Conservation (phyloP, 2,329 filamentous ascomycete genomes). For the Seiridium cupressi region DNA sequence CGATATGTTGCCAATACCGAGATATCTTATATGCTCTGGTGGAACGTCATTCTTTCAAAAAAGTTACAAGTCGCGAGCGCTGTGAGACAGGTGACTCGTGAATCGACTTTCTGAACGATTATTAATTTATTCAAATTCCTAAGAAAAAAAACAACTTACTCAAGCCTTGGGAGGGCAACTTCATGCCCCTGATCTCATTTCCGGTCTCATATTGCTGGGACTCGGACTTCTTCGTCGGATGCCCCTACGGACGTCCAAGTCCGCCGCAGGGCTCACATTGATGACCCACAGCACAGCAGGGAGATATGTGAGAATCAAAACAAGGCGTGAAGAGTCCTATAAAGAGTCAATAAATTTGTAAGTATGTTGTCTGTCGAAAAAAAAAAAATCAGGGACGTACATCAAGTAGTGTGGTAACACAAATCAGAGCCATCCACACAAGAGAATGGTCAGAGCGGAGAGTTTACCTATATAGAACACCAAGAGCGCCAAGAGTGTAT, state of each 20-base stretch:
- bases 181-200: neutral
- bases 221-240: neutral
- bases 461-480: neutral
- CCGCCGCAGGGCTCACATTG: neutral
- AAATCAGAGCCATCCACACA: neutral
- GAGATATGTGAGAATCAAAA: neutral
- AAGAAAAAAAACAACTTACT: neutral
- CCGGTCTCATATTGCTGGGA: neutral
- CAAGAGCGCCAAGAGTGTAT: neutral
- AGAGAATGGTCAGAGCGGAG: neutral
- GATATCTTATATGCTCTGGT: too few species aligned
- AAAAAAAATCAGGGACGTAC: neutral
- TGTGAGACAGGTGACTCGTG: neutral
- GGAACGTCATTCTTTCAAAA: too few species aligned
- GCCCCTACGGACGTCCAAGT: neutral
- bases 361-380: neutral
- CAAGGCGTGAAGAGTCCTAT: neutral
- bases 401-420: too few species aligned
- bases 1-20: too few species aligned
- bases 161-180: neutral
- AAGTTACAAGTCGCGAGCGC: too few species aligned
- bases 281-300: neutral
- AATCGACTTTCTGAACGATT: neutral
- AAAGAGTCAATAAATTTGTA: neutral
- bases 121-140: neutral